Conservation (phyloP, 2,329 filamentous ascomycete genomes). For the Penicillium concentricum region DNA sequence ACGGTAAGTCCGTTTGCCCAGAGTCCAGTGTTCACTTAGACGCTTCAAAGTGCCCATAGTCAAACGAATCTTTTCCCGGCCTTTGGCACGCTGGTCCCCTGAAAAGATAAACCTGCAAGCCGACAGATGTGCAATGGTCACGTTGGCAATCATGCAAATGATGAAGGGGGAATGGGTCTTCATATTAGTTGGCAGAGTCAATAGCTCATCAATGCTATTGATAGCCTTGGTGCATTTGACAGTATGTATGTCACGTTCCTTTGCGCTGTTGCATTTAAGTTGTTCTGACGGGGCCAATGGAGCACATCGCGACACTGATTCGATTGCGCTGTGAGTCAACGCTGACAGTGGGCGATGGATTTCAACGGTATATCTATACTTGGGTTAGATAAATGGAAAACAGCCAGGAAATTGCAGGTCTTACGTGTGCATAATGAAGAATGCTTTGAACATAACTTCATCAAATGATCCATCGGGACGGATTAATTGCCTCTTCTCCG, state of each 20-base stretch:
- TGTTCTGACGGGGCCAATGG: slow-evolving; percentile 16
- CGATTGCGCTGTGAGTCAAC: slow-evolving; percentile 39
- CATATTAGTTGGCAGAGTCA: slow-evolving; percentile 36
- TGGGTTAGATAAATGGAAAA: neutral
- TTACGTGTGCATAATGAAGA: slow-evolving; percentile 62
- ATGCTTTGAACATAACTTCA: slow-evolving; percentile 75
- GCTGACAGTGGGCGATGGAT: slow-evolving; percentile 42
- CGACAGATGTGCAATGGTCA: slow-evolving; percentile 59
- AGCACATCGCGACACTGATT: slow-evolving; percentile 39
- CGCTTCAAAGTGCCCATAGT: slow-evolving; percentile 40
- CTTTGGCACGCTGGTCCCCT: slow-evolving; percentile 31
- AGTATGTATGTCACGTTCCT: slow-evolving; percentile 38
- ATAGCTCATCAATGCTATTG: slow-evolving; percentile 37
- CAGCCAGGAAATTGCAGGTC: slow-evolving; percentile 33
- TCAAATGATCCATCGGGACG: slow-evolving; percentile 55
- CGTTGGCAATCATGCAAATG: slow-evolving; percentile 44
- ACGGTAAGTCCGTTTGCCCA: slow-evolving; percentile 33
- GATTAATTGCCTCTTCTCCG: slow-evolving; percentile 32
- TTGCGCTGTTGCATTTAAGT: slow-evolving; percentile 8
- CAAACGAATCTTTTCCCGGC: slow-evolving; percentile 42
- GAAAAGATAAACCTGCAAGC: slow-evolving; percentile 40
- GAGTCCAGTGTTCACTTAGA: slow-evolving; percentile 37
- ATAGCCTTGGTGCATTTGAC: slow-evolving; percentile 37
- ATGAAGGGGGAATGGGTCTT: slow-evolving; percentile 41
- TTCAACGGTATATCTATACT: slow-evolving; percentile 33